Evolutionary conservation across 345 rosid genomes (phyloP).

Genomic region (Citropsis articulata): DNA sequence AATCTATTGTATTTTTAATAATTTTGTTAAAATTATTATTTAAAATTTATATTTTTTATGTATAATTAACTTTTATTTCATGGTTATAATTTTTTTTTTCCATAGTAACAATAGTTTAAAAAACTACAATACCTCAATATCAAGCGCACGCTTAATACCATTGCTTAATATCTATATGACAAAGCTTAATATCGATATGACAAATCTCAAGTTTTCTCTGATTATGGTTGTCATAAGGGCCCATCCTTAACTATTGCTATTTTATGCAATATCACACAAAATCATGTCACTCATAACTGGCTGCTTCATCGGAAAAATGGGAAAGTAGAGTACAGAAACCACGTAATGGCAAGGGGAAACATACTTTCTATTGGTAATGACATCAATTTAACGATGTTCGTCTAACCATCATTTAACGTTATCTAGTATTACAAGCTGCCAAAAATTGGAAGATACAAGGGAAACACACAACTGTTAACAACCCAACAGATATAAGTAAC

Average conservation of each 20-base stretch:
- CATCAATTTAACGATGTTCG: background rate
- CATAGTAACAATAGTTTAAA: too few species aligned
- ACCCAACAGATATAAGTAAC: background rate
- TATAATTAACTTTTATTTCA: too few species aligned
- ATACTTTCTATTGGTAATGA: background rate
- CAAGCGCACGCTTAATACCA: too few species aligned
- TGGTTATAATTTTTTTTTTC: too few species aligned
- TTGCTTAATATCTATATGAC: too few species aligned
- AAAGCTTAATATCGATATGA: too few species aligned
- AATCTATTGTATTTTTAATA: too few species aligned
- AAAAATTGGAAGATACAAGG: background rate
- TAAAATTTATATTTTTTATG: too few species aligned
- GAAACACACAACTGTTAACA: background rate
- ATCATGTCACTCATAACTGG: background rate
- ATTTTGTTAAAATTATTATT: too few species aligned
- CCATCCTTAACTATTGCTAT: too few species aligned
- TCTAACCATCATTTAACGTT: background rate
- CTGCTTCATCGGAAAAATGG: background rate
- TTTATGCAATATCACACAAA: background rate
- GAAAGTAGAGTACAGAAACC: background rate
- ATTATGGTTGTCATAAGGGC: background rate
- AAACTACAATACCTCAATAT: too few species aligned
- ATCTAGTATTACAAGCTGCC: background rate
- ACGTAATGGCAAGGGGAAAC: background rate
- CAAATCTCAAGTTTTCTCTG: background rate